A percentile compares a stretch with the other conserved stretches of the same genome.
Conservation (phyloP, 2,329 filamentous ascomycete species). For the Thermochaetoides dissita region DNA sequence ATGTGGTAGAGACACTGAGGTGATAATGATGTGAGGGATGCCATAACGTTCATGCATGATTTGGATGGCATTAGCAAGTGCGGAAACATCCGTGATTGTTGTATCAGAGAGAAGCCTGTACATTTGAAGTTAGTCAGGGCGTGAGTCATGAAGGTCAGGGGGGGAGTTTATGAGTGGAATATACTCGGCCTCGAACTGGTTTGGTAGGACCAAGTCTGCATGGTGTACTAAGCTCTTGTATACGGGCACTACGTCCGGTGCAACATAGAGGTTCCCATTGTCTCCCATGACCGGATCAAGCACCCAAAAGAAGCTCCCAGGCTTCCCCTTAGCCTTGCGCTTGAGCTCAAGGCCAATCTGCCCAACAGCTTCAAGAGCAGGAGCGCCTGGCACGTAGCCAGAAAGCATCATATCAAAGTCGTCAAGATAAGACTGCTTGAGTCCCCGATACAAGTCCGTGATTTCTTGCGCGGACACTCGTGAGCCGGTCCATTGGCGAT, state of each 20-base stretch:
- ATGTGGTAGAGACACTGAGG: conserved; percentile 60
- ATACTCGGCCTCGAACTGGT: conserved; percentile 94
- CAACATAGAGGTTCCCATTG: conserved; percentile 81
- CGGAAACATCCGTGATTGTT: conserved; percentile 61
- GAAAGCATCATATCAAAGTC: conserved; percentile 91
- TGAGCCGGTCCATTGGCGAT: conserved; percentile 76
- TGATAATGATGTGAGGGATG: conserved; percentile 83
- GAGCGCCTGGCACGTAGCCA: conserved; percentile 82
- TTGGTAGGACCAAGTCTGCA: conserved; percentile 85
- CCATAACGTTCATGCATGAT: conserved; percentile 61
- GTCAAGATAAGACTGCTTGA: conserved; percentile 70
- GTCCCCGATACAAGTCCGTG: conserved; percentile 65
- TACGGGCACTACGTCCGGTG: conserved; percentile 77
- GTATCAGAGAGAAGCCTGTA: conserved; percentile 71
- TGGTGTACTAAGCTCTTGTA: conserved; percentile 69
- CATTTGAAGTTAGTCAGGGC: neutral
- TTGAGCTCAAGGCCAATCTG: conserved; percentile 71
- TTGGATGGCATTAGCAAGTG: conserved; percentile 60
- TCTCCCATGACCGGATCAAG: conserved; percentile 98
- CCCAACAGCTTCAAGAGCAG: conserved; percentile 71
- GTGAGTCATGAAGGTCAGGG: neutral
- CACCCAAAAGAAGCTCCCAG: conserved; percentile 88
- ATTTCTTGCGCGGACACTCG: conserved; percentile 73
- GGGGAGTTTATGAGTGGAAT: conserved; percentile 18
- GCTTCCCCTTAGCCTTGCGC: conserved; percentile 42